These are phyloP conservation scores for Colletotrichum phormii DNA, from an alignment of 2,329 filamentous ascomycete genomes.

Conservation along the genomic window DNA sequence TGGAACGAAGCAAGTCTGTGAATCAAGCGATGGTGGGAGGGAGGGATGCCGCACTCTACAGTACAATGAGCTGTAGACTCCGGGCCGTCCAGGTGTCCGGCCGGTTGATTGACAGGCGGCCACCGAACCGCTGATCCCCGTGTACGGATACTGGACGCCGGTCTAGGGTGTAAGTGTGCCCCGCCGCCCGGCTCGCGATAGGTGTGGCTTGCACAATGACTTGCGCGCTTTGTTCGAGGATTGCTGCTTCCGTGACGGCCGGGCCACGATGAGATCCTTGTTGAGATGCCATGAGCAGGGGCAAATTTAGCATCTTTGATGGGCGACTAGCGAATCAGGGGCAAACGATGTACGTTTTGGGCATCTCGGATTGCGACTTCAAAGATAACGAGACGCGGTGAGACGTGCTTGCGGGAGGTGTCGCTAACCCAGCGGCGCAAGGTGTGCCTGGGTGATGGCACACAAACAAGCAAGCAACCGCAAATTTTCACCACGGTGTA, in stretches of 20 bases:
- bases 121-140: background rate
- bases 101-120: background rate
- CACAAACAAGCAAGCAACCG: slow-evolving; percentile 1
- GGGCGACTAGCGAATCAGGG: slow-evolving; percentile 22
- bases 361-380: slow-evolving; percentile 22
- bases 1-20: background rate
- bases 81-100: slow-evolving; percentile 1
- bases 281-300: slow-evolving; percentile 11
- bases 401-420: slow-evolving; percentile 14
- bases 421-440: background rate
- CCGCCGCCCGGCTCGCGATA: slow-evolving; percentile 1
- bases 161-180: slow-evolving; percentile 2
- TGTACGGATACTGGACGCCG: background rate
- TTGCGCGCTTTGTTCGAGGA: slow-evolving; percentile 29
- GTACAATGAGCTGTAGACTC: background rate
- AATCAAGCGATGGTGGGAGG: background rate
- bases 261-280: slow-evolving; percentile 12
- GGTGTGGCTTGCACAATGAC: slow-evolving; percentile 34
- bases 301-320: slow-evolving; percentile 8
- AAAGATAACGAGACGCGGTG: slow-evolving; percentile 28
- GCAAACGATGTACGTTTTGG: slow-evolving; percentile 3
- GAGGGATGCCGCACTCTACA: background rate
- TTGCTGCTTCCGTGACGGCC: slow-evolving; percentile 25
- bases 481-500: background rate
- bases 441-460: slow-evolving; percentile 2